A percentile compares a stretch with the other conserved stretches of the same genome.
Conservation (phyloP, 169 alveolate genomes). For the Cryptosporidium parvum region DNA sequence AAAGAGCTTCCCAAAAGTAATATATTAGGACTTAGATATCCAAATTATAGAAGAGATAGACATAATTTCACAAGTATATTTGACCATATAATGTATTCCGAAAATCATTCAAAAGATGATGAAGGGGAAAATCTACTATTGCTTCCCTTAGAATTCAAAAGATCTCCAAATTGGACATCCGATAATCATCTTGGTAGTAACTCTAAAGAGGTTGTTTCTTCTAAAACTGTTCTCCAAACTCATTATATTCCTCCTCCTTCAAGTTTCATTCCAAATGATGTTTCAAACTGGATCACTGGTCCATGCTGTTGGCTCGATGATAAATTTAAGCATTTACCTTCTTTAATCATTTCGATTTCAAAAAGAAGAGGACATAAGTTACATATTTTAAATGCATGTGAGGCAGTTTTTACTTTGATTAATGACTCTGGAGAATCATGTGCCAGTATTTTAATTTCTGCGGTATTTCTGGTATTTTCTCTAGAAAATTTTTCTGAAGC, state of each 20-base stretch:
- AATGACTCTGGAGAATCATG: slow-evolving; percentile 75
- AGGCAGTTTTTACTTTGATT: slow-evolving; percentile 47
- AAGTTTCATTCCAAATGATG: slow-evolving; percentile 59
- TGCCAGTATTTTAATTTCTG: slow-evolving; percentile 32
- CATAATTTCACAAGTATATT: slow-evolving; percentile 47
- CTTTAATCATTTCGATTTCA: slow-evolving; percentile 41
- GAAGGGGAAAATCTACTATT: background rate
- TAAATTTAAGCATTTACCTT: slow-evolving; percentile 32
- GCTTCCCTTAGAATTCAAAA: slow-evolving; percentile 41
- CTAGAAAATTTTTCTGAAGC: slow-evolving; percentile 24
- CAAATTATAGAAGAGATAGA: slow-evolving; percentile 43
- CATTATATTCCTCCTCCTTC: slow-evolving; percentile 73
- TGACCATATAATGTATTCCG: slow-evolving; percentile 53
- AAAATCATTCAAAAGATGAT: background rate
- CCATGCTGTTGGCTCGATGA: slow-evolving; percentile 73
- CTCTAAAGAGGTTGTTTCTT: slow-evolving; percentile 10
- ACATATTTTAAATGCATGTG: slow-evolving; percentile 66
- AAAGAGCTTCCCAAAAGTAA: background rate
- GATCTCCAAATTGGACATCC: slow-evolving; percentile 68
- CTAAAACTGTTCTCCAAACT: slow-evolving; percentile 31
- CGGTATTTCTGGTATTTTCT: slow-evolving; percentile 28
- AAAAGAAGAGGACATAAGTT: slow-evolving; percentile 32
- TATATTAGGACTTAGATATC: slow-evolving; percentile 11
- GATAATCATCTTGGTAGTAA: slow-evolving; percentile 60
- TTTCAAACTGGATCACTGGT: slow-evolving; percentile 70